Evolutionary conservation across 306 rosid species (phyloP), one percentile per base, ranked within the genome.

Genomic region (Dalbergia cultrata): DNA sequence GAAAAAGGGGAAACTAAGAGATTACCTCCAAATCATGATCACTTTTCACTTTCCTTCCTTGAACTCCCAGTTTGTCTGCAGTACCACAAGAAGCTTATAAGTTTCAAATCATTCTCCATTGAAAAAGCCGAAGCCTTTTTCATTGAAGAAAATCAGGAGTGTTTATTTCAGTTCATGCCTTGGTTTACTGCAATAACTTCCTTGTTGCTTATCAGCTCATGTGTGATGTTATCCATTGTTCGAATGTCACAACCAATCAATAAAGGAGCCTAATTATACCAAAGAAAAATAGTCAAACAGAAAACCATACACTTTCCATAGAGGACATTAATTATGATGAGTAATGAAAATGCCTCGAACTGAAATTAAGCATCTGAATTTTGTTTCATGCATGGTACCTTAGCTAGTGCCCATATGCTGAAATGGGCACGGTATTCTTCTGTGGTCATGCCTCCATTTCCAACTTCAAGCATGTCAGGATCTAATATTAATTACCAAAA

Each of bases 401-500:
- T 91, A 33, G 74, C 87, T 58, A 91, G 70, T 54, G 93, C 91
- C 96, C 96, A 89, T 50, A 91, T 87, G 86, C 93, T 91, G 73
- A 91, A 89, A 86, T 91, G 96, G 31, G 93, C 80, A 61, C 91
- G 85, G 54, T 91, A 89, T 80, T 91, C 96, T 59, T 80, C 89
- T 9, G 77, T 52, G n/a, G 86, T 78, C 96, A 91, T 91, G 26
- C 96, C 90, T 66, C 96, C 93, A 77, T 91, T 91, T 65, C 92
- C 96, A 21, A 89, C 89, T 85, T 89, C 96, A 26, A 91, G 90
- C 91, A 91, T 89, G 75, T 91, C 96, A 17, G 96, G 96, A 87
- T 91, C 93, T 91, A 84, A 68, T 45, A 70, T 22, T 26, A 3
- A 8, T 37, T 43, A 9, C 57, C 78, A 82, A 81, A 9, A 26